Percentiles rank a stretch among this genome's conserved stretches.
phyloP scores from a whole-genome alignment of 2,329 filamentous ascomycete species.

The Trichoderma sp. region DNA sequence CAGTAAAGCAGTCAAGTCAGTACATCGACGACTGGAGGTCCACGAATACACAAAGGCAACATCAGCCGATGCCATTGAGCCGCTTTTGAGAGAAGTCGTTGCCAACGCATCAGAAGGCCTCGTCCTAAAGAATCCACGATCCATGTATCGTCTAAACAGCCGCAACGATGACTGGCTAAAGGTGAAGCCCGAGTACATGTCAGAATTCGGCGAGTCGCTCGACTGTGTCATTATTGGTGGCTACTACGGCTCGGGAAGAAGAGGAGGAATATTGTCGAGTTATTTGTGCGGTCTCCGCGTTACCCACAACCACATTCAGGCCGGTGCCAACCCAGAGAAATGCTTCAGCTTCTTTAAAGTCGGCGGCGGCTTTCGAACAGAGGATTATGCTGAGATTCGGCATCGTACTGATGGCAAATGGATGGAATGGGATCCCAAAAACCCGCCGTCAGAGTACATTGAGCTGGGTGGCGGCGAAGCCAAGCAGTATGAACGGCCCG shows the following conservation, averaged over 20 bases:
- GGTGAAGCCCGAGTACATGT: conserved; percentile 98
- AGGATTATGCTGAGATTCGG: conserved; percentile 81
- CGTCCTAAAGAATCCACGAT: conserved; percentile 90
- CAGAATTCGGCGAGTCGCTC: conserved; percentile 88
- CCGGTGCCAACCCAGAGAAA: conserved; percentile 66
- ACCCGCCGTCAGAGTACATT: conserved; percentile 75
- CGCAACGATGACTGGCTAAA: conserved; percentile 98
- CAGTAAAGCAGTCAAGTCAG: conserved; percentile 66
- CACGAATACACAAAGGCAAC: conserved; percentile 70
- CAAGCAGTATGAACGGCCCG: conserved; percentile 73
- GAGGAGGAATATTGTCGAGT: conserved; percentile 80
- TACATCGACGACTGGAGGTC: conserved; percentile 78
- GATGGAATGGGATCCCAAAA: conserved; percentile 77
- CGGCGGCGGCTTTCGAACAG: conserved; percentile 84
- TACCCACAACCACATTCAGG: conserved; percentile 65
- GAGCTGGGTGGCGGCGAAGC: conserved; percentile 77
- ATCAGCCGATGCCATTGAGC: conserved; percentile 72
- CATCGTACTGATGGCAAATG: conserved; percentile 91
- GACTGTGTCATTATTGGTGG: conserved; percentile 89
- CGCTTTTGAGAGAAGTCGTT: conserved; percentile 76
- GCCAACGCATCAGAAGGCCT: conserved; percentile 86
- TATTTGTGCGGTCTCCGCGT: conserved; percentile 88
- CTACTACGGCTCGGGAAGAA: conserved; percentile 84
- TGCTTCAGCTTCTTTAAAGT: conserved; percentile 97
- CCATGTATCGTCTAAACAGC: conserved; percentile 81